phyloP scores from a whole-genome alignment of 148 eudicot species.

The Vaccinium vitisidaea region DNA sequence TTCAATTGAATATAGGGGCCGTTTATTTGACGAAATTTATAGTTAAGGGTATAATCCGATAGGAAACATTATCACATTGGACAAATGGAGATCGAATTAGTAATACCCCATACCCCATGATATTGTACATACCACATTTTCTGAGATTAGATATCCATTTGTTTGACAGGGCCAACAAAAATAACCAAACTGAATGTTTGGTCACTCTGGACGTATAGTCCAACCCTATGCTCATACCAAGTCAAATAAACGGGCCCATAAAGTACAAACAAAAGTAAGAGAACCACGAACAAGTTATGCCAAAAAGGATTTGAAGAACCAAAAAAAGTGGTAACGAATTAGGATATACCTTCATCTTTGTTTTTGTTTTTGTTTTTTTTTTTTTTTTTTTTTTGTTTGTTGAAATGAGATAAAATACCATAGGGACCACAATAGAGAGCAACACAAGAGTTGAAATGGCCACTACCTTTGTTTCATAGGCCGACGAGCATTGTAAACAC shows the following conservation, averaged over 20 bases:
- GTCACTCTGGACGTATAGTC: background rate
- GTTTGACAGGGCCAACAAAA: background rate
- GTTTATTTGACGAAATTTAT: no score
- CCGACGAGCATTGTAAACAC: conserved; percentile 68
- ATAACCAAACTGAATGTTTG: background rate
- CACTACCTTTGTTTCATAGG: conserved; percentile 84
- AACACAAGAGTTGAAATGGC: background rate
- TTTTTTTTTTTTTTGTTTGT: no score
- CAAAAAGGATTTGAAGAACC: background rate
- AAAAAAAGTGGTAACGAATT: background rate
- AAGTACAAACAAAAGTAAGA: background rate
- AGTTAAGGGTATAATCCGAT: no score
- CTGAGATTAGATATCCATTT: background rate
- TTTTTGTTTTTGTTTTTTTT: no score
- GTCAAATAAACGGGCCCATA: background rate
- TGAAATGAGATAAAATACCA: background rate
- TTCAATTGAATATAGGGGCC: background rate
- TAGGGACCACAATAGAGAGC: background rate
- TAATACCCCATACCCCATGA: background rate
- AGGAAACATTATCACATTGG: no score
- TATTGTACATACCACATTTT: background rate
- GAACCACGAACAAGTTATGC: background rate
- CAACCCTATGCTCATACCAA: background rate
- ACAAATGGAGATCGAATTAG: no score
- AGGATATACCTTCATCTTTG: background rate